Evolutionary conservation across 2,329 filamentous ascomycete species (phyloP).

Genomic region (Tolypocladium endophyticum): DNA sequence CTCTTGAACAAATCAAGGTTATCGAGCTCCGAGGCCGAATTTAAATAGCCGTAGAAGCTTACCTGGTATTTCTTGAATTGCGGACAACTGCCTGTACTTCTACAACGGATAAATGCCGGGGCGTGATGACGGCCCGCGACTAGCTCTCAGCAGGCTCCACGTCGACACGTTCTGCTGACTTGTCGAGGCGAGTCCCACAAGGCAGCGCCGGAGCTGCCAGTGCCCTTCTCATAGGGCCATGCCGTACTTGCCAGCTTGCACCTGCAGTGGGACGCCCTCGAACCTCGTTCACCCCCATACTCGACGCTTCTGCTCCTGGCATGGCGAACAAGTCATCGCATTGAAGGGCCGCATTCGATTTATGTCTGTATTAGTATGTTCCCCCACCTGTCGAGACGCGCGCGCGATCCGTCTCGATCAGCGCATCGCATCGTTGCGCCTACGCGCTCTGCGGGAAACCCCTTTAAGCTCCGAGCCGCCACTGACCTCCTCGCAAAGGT

Average conservation of each 20-base stretch:
- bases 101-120: background rate
- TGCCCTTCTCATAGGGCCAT: background rate
- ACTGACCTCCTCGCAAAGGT: background rate
- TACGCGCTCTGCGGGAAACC: background rate
- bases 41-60: no score
- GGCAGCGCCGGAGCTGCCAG: background rate
- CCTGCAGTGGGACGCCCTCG: constrained; percentile 7
- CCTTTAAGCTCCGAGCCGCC: background rate
- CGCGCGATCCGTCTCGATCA: background rate
- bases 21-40: no score
- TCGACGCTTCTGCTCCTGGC: constrained; percentile 2
- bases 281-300: background rate
- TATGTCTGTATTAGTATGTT: constrained; percentile 9
- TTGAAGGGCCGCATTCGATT: constrained; percentile 6
- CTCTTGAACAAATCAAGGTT: no score
- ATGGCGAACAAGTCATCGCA: constrained; percentile 9
- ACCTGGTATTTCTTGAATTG: no score
- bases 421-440: background rate
- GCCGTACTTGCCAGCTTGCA: constrained; percentile 17
- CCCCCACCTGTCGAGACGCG: background rate
- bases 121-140: background rate
- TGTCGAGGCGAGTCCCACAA: no score
- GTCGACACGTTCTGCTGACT: background rate
- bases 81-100: background rate
- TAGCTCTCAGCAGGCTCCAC: background rate